A percentile compares a stretch with the other conserved stretches of the same genome.
These are phyloP conservation scores for Hypoxylon lienhwacheense DNA, from an alignment of 495 filamentous ascomycete species.

Conservation along the genomic window DNA sequence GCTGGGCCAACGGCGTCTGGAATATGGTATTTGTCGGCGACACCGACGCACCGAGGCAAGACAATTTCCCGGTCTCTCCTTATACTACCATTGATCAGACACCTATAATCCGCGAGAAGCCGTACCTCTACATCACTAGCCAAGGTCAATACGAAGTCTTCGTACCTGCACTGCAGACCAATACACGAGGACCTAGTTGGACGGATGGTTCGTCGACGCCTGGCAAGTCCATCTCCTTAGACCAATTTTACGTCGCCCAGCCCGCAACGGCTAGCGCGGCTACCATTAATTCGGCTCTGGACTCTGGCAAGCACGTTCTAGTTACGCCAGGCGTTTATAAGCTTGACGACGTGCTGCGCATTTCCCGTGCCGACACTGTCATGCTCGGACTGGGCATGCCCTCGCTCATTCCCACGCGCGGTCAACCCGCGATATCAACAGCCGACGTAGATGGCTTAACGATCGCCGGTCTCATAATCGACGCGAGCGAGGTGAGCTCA, in stretches of 20 bases:
- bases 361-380: constrained; percentile 28
- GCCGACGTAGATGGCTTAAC: constrained; percentile 38
- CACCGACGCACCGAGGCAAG: constrained; percentile 26
- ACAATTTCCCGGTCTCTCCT: constrained; percentile 29
- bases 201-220: constrained; percentile 17
- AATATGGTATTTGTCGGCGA: constrained; percentile 42
- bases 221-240: constrained; percentile 32
- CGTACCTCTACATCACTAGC: constrained; percentile 29
- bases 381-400: constrained; percentile 36
- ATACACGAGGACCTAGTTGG: constrained; percentile 37
- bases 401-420: constrained; percentile 31
- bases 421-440: constrained; percentile 25
- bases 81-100: constrained; percentile 37
- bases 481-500: constrained; percentile 29
- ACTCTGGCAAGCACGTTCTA: constrained; percentile 33
- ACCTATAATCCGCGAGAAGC: constrained; percentile 38
- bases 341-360: constrained; percentile 28
- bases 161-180: constrained; percentile 31
- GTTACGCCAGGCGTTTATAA: constrained; percentile 38
- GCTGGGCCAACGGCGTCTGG: constrained; percentile 41
- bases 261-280: constrained; percentile 22
- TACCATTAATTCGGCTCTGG: constrained; percentile 31
- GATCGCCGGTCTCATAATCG: constrained; percentile 39
- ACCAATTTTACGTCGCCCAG: constrained; percentile 33
- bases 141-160: constrained; percentile 35